These are phyloP conservation scores for Colletotrichum sp. DNA, from an alignment of 2,329 filamentous ascomycete genomes.

Conservation along the genomic window DNA sequence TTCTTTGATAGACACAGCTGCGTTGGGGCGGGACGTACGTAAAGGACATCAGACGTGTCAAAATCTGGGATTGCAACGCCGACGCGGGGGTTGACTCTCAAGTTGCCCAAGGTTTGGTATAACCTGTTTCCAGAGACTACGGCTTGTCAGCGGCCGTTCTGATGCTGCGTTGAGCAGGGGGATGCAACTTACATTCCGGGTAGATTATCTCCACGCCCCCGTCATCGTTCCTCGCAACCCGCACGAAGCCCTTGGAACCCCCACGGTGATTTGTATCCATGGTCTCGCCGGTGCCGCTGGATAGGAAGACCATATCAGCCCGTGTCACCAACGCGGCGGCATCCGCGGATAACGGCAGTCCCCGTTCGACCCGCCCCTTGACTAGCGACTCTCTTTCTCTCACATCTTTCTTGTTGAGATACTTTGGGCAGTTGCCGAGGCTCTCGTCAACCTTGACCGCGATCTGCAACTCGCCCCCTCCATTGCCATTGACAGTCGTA, in stretches of 20 bases:
- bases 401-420: slow-evolving; percentile 77
- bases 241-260: slow-evolving; percentile 75
- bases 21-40: slow-evolving; percentile 37
- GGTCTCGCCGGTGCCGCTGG: slow-evolving; percentile 65
- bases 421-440: slow-evolving; percentile 87
- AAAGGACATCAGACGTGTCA: slow-evolving; percentile 73
- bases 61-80: slow-evolving; percentile 79
- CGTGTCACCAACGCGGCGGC: slow-evolving; percentile 65
- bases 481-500: slow-evolving; percentile 33
- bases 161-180: neutral
- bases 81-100: slow-evolving; percentile 68
- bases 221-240: slow-evolving; percentile 64
- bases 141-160: neutral
- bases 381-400: slow-evolving; percentile 25
- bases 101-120: slow-evolving; percentile 84
- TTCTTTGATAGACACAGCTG: neutral
- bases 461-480: slow-evolving; percentile 50
- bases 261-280: slow-evolving; percentile 90
- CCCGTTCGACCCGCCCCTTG: slow-evolving; percentile 27
- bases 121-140: slow-evolving; percentile 77
- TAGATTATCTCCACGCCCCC: slow-evolving; percentile 64
- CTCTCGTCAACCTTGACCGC: slow-evolving; percentile 74
- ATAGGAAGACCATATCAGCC: slow-evolving; percentile 81
- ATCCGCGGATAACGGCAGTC: slow-evolving; percentile 50
- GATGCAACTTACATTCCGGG: slow-evolving; percentile 66